phyloP scores from a whole-genome alignment of 805 yeast genomes.

The Candida sonorensis region DNA sequence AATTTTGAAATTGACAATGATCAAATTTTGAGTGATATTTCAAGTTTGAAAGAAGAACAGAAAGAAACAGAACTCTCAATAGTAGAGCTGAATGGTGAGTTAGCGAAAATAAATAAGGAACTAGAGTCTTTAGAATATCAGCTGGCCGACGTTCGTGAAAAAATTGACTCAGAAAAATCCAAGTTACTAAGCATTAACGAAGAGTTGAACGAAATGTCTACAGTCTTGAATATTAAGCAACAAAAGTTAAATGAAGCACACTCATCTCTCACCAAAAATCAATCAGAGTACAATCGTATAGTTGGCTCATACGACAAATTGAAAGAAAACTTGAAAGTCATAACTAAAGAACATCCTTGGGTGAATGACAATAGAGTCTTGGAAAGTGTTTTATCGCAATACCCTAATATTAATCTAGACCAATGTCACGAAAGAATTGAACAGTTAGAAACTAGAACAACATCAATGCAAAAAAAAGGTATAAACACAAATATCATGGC shows the following conservation, averaged over 20 bases:
- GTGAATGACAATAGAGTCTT: constrained; percentile 57
- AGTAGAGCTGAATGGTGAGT: constrained; percentile 28
- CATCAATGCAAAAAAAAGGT: constrained; percentile 63
- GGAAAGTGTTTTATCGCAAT: constrained; percentile 48
- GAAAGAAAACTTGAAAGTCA: constrained; percentile 33
- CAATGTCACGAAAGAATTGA: constrained; percentile 54
- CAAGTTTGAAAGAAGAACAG: constrained; percentile 35
- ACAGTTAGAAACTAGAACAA: constrained; percentile 51
- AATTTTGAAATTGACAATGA: constrained; percentile 63
- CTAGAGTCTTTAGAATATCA: constrained; percentile 22
- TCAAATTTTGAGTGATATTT: constrained; percentile 54
- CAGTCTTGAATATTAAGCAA: constrained; percentile 35
- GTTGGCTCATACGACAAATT: constrained; percentile 23
- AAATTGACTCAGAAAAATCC: constrained; percentile 49
- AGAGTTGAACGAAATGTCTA: constrained; percentile 58
- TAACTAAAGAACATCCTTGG: constrained; percentile 64
- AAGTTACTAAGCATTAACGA: constrained; percentile 65
- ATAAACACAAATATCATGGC: constrained; percentile 84
- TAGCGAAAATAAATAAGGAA: constrained; percentile 18
- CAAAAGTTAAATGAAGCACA: constrained; percentile 41
- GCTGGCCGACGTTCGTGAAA: constrained; percentile 24
- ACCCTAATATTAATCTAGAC: constrained; percentile 55
- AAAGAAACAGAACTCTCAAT: constrained; percentile 29
- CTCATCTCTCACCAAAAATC: constrained; percentile 46
- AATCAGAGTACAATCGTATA: constrained; percentile 39